Conservation (phyloP, 306 rosid genomes). For the Urtica urens region DNA sequence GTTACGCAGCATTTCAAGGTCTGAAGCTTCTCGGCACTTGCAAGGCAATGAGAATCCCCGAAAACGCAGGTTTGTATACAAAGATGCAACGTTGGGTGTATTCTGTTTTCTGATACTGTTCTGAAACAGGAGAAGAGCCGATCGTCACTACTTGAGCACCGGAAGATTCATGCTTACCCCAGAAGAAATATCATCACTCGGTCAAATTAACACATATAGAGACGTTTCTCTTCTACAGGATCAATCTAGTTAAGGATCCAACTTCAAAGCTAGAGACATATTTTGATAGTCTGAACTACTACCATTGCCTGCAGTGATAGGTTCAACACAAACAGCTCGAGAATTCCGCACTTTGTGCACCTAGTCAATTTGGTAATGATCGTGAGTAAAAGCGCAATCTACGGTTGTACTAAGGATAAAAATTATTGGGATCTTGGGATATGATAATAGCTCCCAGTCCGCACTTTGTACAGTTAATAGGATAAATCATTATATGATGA, state of each 20-base stretch:
- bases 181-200: slow-evolving; percentile 51
- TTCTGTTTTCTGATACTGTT: neutral
- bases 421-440: slow-evolving; percentile 7
- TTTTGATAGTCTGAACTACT: slow-evolving; percentile 10
- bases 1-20: slow-evolving; percentile 55
- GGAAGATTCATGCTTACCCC: slow-evolving; percentile 41
- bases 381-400: neutral
- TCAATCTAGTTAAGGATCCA: slow-evolving; percentile 14
- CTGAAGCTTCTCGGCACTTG: slow-evolving; percentile 52
- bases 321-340: slow-evolving; percentile 10
- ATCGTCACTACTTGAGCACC: slow-evolving; percentile 61
- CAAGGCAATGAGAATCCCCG: slow-evolving; percentile 27
- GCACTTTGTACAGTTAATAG: slow-evolving; percentile 20
- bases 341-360: neutral
- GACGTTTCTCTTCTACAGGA: slow-evolving; percentile 21
- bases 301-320: slow-evolving; percentile 8
- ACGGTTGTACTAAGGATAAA: neutral
- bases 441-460: slow-evolving; percentile 2
- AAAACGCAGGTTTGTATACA: slow-evolving; percentile 44
- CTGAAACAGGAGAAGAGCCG: slow-evolving; percentile 40
- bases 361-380: neutral
- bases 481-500: too few relatives aligned
- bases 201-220: slow-evolving; percentile 31
- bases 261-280: slow-evolving; percentile 16
- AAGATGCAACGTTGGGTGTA: slow-evolving; percentile 1